These are phyloP conservation scores for Penicillium bialowiezense DNA, from an alignment of 495 filamentous ascomycete genomes.

Conservation along the genomic window DNA sequence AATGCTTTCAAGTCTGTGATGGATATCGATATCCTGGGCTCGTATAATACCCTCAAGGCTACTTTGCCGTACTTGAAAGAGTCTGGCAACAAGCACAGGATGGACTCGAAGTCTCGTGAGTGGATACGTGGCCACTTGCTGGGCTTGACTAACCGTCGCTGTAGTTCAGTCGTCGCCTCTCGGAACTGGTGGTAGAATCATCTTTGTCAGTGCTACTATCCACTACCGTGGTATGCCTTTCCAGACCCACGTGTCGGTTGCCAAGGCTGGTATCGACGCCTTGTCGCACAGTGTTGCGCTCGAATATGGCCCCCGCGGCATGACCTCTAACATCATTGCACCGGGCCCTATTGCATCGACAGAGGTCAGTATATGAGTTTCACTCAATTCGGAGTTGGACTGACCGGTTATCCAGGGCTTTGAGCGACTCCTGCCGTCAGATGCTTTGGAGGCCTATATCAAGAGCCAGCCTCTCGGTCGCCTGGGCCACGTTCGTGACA, in stretches of 20 bases:
- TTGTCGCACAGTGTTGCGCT: constrained; percentile 71
- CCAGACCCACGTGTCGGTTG: constrained; percentile 82
- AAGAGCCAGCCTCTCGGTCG: constrained; percentile 64
- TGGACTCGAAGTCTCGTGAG: constrained; percentile 47
- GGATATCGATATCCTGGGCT: constrained; percentile 92
- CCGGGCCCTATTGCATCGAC: constrained; percentile 73
- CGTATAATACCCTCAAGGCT: constrained; percentile 93
- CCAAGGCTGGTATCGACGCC: constrained; percentile 89
- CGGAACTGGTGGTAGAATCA: constrained; percentile 76
- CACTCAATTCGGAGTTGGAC: background rate
- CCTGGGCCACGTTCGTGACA: constrained; percentile 78
- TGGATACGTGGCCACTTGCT: background rate
- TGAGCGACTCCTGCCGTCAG: constrained; percentile 41
- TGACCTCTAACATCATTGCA: constrained; percentile 86
- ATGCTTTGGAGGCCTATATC: constrained; percentile 27
- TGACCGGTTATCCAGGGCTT: constrained; percentile 28
- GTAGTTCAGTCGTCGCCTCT: constrained; percentile 35
- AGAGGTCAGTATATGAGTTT: constrained; percentile 40
- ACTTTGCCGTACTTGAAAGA: constrained; percentile 73
- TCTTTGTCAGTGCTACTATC: constrained; percentile 85
- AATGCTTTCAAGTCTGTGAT: constrained; percentile 96
- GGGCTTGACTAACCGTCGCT: background rate
- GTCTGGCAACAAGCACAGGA: constrained; percentile 62
- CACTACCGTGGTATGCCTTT: constrained; percentile 83
- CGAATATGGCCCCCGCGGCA: constrained; percentile 81